Conservation (phyloP, 495 filamentous ascomycete species). For the Trichocladium uniseriatum region DNA sequence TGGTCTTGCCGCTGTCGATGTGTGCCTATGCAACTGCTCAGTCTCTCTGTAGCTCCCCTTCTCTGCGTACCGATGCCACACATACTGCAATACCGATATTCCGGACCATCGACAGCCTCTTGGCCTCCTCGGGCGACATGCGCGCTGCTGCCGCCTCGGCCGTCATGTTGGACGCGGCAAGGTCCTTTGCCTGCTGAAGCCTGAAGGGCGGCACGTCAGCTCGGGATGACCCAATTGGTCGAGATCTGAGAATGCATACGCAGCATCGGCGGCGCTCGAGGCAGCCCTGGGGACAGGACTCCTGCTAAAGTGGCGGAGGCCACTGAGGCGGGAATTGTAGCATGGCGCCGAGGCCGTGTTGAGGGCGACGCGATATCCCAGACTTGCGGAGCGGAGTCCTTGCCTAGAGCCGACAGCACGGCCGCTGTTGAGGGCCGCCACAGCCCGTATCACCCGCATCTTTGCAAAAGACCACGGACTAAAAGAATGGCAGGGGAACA, state of each 20-base stretch:
- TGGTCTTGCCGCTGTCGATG: constrained; percentile 98
- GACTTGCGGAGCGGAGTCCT: constrained; percentile 26
- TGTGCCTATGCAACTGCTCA: constrained; percentile 58
- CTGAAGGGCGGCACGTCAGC: constrained; percentile 18
- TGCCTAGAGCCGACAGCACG: constrained; percentile 25
- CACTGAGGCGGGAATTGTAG: constrained; percentile 12
- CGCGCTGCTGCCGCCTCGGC: constrained; percentile 42
- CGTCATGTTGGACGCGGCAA: constrained; percentile 34
- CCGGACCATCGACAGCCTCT: constrained; percentile 66
- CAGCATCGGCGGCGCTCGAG: constrained; percentile 26
- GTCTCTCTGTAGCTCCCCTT: background rate
- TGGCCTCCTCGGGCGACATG: constrained; percentile 66
- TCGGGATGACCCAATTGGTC: background rate
- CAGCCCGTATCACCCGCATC: constrained; percentile 39
- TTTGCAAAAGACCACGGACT: constrained; percentile 15
- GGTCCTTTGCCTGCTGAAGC: constrained; percentile 36
- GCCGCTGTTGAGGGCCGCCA: constrained; percentile 34
- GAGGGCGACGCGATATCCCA: constrained; percentile 16
- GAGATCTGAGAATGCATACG: constrained; percentile 14
- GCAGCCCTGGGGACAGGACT: constrained; percentile 14
- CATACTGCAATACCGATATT: constrained; percentile 98
- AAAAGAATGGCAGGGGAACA: constrained; percentile 19
- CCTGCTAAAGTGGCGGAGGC: constrained; percentile 24
- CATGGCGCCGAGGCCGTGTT: constrained; percentile 8
- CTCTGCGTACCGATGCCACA: constrained; percentile 1